Evolutionary conservation across 2,329 filamentous ascomycete genomes (phyloP), one percentile per base, ranked within the genome.

Genomic region (Trichoderma koningiopsis): DNA sequence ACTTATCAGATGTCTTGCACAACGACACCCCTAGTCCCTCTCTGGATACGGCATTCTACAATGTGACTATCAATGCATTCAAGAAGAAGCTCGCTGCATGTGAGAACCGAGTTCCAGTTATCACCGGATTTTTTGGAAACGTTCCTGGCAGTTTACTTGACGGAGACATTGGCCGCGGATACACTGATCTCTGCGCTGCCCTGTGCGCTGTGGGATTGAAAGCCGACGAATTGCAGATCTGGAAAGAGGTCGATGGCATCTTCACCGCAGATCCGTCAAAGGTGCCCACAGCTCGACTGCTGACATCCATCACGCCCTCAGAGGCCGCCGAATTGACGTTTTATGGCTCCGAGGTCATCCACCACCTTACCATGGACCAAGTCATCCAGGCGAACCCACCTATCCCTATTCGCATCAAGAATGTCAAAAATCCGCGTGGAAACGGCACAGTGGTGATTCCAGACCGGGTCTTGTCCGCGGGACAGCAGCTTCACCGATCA

Each of bases 301-400:
- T 99, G 56, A 83, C 90, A 13, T 90, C 91, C 66, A 97, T 99
- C 78, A 97, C 95, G 4, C 96, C 96, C 0, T 91, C 93, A 11
- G 96, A 99, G 81, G 96, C 96, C 2, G 95, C 96, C 14, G 96
- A 99, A 80, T 84, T 99, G 82, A 98, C 96, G 1, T 96, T 95
- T 77, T 96, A 95, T 78, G 92, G 92, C 71, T 94, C 94, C 71
- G 96, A 99, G 80, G 96, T 99, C 77, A 99, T 99, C 74, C 96
- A 99, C 79, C 96, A 97, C 73, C 91, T 97, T 78, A 99, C 96
- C 75, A 98, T 99, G 94, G 95, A 98, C 82, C 96, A 98, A 81
- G 89, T 91, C 72, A 94, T 96, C 77, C 92, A 92, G 75, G 92
- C 92, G n/a, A 81, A 84, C 29, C 89, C 89, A 0, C 90, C 91